Evolutionary conservation across 2,329 filamentous ascomycete species (phyloP).

Genomic region (Phialophora expanda): DNA sequence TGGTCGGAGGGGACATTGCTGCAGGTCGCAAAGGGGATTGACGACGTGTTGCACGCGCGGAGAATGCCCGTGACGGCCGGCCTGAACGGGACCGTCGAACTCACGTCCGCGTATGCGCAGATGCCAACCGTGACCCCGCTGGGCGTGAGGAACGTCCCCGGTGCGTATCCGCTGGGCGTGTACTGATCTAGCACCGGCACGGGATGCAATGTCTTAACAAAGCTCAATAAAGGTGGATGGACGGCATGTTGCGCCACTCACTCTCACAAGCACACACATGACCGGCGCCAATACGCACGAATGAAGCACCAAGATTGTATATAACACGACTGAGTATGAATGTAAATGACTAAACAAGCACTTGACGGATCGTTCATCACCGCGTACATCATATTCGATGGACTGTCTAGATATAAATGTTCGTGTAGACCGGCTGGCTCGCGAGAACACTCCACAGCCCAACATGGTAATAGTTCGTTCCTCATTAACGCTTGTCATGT

Average conservation of each 20-base stretch:
- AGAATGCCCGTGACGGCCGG: conserved; percentile 48
- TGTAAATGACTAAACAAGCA: too few species aligned
- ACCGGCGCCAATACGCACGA: too few species aligned
- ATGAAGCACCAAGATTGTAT: too few species aligned
- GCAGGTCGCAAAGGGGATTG: conserved; percentile 59
- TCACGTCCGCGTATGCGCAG: conserved; percentile 17
- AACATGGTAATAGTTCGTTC: not conserved
- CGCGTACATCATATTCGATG: not conserved
- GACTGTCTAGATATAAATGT: not conserved
- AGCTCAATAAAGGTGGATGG: too few species aligned
- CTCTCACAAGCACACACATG: too few species aligned
- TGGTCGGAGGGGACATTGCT: conserved; percentile 63
- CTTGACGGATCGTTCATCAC: too few species aligned
- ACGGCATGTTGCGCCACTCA: too few species aligned
- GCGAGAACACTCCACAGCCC: not conserved
- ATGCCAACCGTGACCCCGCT: conserved; percentile 31
- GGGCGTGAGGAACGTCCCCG: conserved; percentile 28
- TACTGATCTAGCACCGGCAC: conserved; percentile 14
- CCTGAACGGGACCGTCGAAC: conserved; percentile 32
- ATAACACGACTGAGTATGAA: too few species aligned
- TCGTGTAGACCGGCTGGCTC: not conserved
- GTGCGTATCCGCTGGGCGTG: conserved; percentile 34
- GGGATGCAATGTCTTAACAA: not conserved
- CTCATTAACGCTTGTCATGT: not conserved
- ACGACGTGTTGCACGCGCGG: conserved; percentile 54